Evolutionary conservation across 2,329 filamentous ascomycete species (phyloP), one percentile per base, ranked within the genome.

Genomic region (Diplodia scrobiculata): DNA sequence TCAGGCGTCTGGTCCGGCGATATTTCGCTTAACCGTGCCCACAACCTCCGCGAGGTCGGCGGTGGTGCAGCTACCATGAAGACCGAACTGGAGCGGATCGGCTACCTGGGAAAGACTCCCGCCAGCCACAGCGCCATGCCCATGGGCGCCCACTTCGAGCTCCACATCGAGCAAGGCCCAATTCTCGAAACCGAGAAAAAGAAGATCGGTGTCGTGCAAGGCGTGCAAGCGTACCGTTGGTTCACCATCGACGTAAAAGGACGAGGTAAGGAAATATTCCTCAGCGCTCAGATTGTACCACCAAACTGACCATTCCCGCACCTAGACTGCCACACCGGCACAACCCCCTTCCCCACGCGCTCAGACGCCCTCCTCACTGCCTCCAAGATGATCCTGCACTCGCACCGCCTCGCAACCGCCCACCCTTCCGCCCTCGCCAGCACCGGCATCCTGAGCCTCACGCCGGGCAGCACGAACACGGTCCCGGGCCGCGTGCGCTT

Each of bases 161-260:
- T 95, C 10, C 91, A 95, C 73, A 94, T 94, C 63, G 91, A 96
- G 74, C 92, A 96, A 74, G 91, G 91, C 0, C 90, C 91, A 0
- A 85, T 91, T 38, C 82, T 96, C 0, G 87, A 93, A 72, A 82
- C 82, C 17, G 81, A 84, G 32, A 78, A 82, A 29, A 83, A 87
- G 69, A 87, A 87, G 64, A 83, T 94, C 62, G 88, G 89, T 25
- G 83, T 91, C 6, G 90, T 93, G 4, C 84, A 84, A 36, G 89
- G 89, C 2, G 89, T 90, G 1, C 90, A 92, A 73, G 88, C 88
- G 5, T 92, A 91, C 75, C 85, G 86, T 67, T 92, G 90, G 90
- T 87, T 87, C 74, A 89, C 85, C 0, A 76, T 92, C 45, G 85
- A 84, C 5, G 83, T 92, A 2, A 80, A 80, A 10, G 90, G 90